These are phyloP conservation scores for Hymenoscyphus scutula DNA, from an alignment of 2,329 filamentous ascomycete species.

Conservation along the genomic window DNA sequence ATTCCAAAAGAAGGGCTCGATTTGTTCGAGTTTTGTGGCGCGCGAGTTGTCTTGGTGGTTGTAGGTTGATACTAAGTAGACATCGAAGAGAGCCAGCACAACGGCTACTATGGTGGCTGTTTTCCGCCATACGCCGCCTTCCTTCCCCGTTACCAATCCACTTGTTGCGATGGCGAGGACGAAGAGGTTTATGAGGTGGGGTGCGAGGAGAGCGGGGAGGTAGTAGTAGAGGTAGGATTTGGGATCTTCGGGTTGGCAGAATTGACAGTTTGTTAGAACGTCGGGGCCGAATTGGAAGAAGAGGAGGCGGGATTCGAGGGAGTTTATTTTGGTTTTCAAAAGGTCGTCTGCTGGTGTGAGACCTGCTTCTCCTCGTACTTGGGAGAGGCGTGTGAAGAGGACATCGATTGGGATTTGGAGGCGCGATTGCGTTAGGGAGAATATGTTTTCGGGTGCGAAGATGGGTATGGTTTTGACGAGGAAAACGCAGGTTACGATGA, in stretches of 20 bases:
- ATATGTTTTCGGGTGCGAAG: conserved; percentile 78
- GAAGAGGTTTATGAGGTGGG: conserved; percentile 78
- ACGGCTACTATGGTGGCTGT: conserved; percentile 64
- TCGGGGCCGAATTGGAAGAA: conserved; percentile 82
- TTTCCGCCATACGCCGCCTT: conserved; percentile 66
- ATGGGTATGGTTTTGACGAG: conserved; percentile 63
- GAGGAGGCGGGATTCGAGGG: conserved; percentile 69
- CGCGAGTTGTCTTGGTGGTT: conserved; percentile 62
- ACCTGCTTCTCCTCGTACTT: conserved; percentile 46
- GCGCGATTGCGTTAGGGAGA: conserved; percentile 72
- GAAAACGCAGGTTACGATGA: conserved; percentile 50
- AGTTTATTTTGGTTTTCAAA: conserved; percentile 67
- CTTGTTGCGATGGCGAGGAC: conserved; percentile 74
- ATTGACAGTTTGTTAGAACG: conserved; percentile 72
- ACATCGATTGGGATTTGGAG: conserved; percentile 83
- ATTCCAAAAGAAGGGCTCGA: conserved; percentile 72
- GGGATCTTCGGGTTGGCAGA: conserved; percentile 72
- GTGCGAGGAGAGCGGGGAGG: conserved; percentile 66
- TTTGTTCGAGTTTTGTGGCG: conserved; percentile 58
- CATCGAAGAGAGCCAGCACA: conserved; percentile 59
- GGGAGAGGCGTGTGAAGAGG: conserved; percentile 72
- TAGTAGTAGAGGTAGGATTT: conserved; percentile 77
- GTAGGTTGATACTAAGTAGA: conserved; percentile 64
- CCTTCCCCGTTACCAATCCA: conserved; percentile 58
- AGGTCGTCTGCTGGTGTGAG: conserved; percentile 60